phyloP scores from a whole-genome alignment of 148 eudicot genomes.

The Fagopyrum homotropicum region DNA sequence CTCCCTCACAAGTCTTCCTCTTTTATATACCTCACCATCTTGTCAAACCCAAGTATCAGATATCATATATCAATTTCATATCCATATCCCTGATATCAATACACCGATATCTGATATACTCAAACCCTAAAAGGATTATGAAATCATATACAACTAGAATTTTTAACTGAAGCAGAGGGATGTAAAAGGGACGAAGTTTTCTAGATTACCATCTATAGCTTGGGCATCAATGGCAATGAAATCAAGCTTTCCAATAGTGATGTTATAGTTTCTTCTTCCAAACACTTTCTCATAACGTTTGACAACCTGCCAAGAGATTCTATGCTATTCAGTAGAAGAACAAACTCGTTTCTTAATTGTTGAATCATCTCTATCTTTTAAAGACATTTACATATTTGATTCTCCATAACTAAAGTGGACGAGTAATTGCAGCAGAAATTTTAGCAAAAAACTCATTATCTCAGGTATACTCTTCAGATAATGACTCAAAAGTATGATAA shows the following conservation, averaged over 20 bases:
- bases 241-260: slow-evolving; percentile 67
- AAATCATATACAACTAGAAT: not conserved
- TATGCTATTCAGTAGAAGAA: slow-evolving; percentile 13
- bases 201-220: slow-evolving; percentile 63
- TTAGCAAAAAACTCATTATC: not conserved
- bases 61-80: too few relatives aligned
- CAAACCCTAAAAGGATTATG: not conserved
- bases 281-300: slow-evolving; percentile 67
- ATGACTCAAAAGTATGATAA: not conserved
- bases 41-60: too few relatives aligned
- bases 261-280: slow-evolving; percentile 60
- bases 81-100: too few relatives aligned
- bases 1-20: too few relatives aligned
- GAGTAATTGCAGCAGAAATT: not conserved
- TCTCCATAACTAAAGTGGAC: not conserved
- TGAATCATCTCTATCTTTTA: not conserved
- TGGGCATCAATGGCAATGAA: slow-evolving; percentile 88
- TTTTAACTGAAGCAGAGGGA: not conserved
- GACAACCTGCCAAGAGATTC: slow-evolving; percentile 39
- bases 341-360: not conserved
- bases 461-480: not conserved
- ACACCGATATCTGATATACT: too few relatives aligned
- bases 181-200: not conserved
- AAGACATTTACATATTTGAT: not conserved
- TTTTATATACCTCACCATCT: too few relatives aligned